phyloP scores from a whole-genome alignment of 106 monocot species.

The Dendrobium chrysotoxum region DNA sequence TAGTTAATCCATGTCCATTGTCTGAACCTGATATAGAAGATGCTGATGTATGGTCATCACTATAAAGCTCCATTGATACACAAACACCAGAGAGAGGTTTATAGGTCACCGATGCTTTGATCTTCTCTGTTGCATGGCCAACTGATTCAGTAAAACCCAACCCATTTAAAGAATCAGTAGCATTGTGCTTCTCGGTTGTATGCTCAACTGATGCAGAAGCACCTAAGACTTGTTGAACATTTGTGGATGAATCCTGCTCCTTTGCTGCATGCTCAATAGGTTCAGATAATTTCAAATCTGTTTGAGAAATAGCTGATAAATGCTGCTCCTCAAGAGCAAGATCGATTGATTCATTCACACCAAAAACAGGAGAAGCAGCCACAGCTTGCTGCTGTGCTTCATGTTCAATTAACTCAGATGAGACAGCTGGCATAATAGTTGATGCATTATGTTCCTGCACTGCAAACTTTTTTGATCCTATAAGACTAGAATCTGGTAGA shows the following conservation, averaged over 20 bases:
- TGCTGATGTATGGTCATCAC: background rate
- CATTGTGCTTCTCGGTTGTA: background rate
- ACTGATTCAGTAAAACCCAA: background rate
- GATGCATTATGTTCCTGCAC: no score
- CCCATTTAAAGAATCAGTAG: no score
- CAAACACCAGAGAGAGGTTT: no score
- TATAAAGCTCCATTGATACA: background rate
- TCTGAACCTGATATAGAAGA: background rate
- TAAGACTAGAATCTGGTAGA: background rate
- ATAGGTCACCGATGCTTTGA: background rate
- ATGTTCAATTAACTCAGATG: background rate
- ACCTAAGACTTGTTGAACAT: background rate
- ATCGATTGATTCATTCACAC: background rate
- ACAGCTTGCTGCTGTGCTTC: background rate
- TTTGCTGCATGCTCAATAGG: background rate
- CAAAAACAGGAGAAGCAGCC: background rate
- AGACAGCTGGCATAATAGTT: background rate
- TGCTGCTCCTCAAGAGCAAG: background rate
- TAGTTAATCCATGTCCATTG: background rate
- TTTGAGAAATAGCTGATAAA: no score
- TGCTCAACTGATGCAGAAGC: background rate
- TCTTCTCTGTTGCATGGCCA: background rate
- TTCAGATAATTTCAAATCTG: no score
- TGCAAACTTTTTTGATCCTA: no score
- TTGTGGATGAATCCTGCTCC: background rate